These are phyloP conservation scores for Pisolithus tinctorius DNA, from an alignment of 768 basidiomycete genomes.

Conservation along the genomic window DNA sequence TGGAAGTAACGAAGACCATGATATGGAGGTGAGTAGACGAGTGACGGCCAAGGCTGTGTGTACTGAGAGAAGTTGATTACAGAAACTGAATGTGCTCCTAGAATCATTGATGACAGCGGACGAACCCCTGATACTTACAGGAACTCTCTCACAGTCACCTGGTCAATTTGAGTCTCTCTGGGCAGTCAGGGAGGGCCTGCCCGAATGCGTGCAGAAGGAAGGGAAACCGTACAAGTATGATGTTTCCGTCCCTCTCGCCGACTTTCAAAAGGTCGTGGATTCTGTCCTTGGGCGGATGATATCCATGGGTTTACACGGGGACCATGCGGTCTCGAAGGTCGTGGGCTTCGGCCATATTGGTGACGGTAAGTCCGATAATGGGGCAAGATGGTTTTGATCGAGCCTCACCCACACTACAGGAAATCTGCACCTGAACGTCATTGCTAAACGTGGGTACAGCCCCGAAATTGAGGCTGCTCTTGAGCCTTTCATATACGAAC, in stretches of 20 bases:
- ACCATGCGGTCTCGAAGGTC: slow-evolving; percentile 74
- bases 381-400: neutral
- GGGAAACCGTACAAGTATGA: slow-evolving; percentile 98
- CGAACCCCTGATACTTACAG: slow-evolving; percentile 74
- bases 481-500: slow-evolving; percentile 93
- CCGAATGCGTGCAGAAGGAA: slow-evolving; percentile 89
- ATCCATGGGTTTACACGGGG: slow-evolving; percentile 61
- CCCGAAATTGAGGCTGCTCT: slow-evolving; percentile 80
- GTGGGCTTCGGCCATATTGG: slow-evolving; percentile 96
- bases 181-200: slow-evolving; percentile 86
- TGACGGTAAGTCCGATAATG: slow-evolving; percentile 59
- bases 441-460: slow-evolving; percentile 68
- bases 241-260: slow-evolving; percentile 78
- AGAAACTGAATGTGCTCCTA: slow-evolving; percentile 84
- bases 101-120: slow-evolving; percentile 72
- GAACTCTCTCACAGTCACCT: slow-evolving; percentile 86
- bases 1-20: slow-evolving; percentile 87
- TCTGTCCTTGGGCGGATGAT: slow-evolving; percentile 63
- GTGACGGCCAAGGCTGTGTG: slow-evolving; percentile 5
- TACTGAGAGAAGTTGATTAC: slow-evolving; percentile 6
- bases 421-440: slow-evolving; percentile 89
- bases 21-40: slow-evolving; percentile 64
- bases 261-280: slow-evolving; percentile 87
- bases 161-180: slow-evolving; percentile 86
- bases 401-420: slow-evolving; percentile 38